Evolutionary conservation across 2,329 filamentous ascomycete species (phyloP), one percentile per base, ranked within the genome.

Genomic region (Monosporascus cannonballus): DNA sequence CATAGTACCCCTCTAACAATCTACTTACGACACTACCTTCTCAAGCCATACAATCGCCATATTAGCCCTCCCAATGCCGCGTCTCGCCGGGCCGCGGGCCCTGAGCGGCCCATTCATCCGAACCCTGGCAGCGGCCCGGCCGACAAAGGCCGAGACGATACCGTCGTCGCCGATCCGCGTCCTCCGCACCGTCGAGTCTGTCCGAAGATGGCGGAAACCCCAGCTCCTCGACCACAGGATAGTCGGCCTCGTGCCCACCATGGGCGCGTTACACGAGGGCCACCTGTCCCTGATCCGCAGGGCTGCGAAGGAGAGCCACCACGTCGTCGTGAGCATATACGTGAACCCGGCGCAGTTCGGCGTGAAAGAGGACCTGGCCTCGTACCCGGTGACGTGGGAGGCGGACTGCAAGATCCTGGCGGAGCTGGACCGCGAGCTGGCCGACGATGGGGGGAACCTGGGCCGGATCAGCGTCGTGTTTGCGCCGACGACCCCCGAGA

Each of bases 341-440:
- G 89, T 99, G 65, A 99, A 99, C 70, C 94, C 94, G 4, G 94
- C 94, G 1, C 94, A 99, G 71, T 99, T 99, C 67, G 93, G 93
- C 34, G 76, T 90, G 22, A 81, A 85, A 52, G 94, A 99, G 71
- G 94, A 99, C 67, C 77, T 99, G 20, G 82, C 81, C 44, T 90
- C 85, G 57, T 99, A 99, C 69, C 94, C 94, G 0, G 85, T 89
- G 52, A 96, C 92, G 2, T 96, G 92, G 90, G 85, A 87, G 15
- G 71, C 79, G 41, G 94, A 99, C 69, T 74, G 88, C 50, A 74
- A 76, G 17, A 80, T 82, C 60, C 72, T 99, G 41, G 77, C 83
- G 37, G 66, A 73, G 42, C 73, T 97, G 42, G 87, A 96, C 67
- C 71, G 77, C 34, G 85, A 93, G 64, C 75, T 96, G n/a, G 81